phyloP scores from a whole-genome alignment of 2,329 filamentous ascomycete species.

The Fonsecaea monophora region DNA sequence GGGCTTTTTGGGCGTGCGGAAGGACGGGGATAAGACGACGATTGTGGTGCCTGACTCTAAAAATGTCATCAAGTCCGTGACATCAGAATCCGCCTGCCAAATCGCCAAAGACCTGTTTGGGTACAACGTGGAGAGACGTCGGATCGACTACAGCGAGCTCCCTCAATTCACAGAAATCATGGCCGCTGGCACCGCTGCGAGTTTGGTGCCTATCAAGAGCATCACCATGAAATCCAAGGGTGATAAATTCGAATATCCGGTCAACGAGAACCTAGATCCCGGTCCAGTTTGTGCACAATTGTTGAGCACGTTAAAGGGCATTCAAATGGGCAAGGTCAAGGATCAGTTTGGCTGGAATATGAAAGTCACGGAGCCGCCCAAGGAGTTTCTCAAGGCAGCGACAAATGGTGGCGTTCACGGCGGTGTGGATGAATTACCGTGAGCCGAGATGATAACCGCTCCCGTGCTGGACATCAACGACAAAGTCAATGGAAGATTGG shows the following conservation, averaged over 20 bases:
- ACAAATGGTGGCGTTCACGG: slow-evolving; percentile 29
- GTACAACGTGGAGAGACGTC: slow-evolving; percentile 80
- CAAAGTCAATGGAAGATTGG: neutral
- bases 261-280: slow-evolving; percentile 61
- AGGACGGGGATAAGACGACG: slow-evolving; percentile 62
- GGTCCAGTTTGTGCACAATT: slow-evolving; percentile 77
- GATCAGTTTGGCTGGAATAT: slow-evolving; percentile 77
- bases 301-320: slow-evolving; percentile 77
- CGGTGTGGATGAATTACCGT: slow-evolving; percentile 35
- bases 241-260: slow-evolving; percentile 63
- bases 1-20: slow-evolving; percentile 83
- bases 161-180: slow-evolving; percentile 76
- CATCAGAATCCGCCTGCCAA: slow-evolving; percentile 76
- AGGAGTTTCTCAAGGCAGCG: slow-evolving; percentile 29
- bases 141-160: slow-evolving; percentile 68
- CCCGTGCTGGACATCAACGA: neutral
- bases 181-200: slow-evolving; percentile 89
- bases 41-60: slow-evolving; percentile 86
- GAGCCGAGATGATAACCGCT: neutral
- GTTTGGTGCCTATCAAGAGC: slow-evolving; percentile 87
- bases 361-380: slow-evolving; percentile 45
- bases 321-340: slow-evolving; percentile 80
- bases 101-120: slow-evolving; percentile 75
- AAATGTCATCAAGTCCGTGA: slow-evolving; percentile 87
- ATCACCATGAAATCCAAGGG: slow-evolving; percentile 73